Evolutionary conservation across 2,329 filamentous ascomycete species (phyloP), one percentile per base, ranked within the genome.

Genomic region (Emmonsiellopsis sp.): DNA sequence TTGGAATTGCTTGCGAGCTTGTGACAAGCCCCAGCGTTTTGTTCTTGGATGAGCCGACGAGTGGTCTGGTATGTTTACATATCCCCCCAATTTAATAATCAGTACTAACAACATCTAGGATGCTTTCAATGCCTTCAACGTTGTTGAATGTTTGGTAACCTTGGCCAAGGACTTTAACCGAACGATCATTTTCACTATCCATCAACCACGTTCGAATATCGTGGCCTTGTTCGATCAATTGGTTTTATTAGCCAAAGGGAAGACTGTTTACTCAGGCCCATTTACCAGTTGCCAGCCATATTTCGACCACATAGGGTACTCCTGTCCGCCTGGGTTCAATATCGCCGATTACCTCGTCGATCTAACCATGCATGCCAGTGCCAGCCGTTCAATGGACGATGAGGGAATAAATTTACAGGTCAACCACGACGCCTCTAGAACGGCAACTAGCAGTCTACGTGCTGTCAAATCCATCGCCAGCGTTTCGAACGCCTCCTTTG

Each of bases 291-390:
- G 93, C 66, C 93, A 98, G 68, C 76, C 82, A 16, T 98, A 96
- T 67, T 98, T 98, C 63, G 89, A 96, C 65, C 80, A 83, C 46
- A 85, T 95, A 57, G 94, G 93, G 43, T 98, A 96, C 68, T 78
- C 87, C 48, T 98, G 94, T 65, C 93, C 93, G 9, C 86, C 91
- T 26, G 94, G 94, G 2, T 98, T 97, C 79, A 98, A 98, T 65
- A 97, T 98, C 70, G 93, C 93, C 3, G 93, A 98, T 68, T 98
- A 96, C 65, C 81, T 98, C 5, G 91, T 98, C 32, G 93, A 98
- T 67, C 78, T 98, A 41, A 97, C 93, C 0, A 97, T 98, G 92
- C 93, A 98, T 67, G 91, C 90, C 26, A 82, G 87, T 55, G 77
- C 79, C 51, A 74, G 78, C 11, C 74, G 71, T 38, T 76, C 78